Base-by-base conservation (phyloP, 352 stramenopile species). In the Globisporangium sylvaticum region DNA sequence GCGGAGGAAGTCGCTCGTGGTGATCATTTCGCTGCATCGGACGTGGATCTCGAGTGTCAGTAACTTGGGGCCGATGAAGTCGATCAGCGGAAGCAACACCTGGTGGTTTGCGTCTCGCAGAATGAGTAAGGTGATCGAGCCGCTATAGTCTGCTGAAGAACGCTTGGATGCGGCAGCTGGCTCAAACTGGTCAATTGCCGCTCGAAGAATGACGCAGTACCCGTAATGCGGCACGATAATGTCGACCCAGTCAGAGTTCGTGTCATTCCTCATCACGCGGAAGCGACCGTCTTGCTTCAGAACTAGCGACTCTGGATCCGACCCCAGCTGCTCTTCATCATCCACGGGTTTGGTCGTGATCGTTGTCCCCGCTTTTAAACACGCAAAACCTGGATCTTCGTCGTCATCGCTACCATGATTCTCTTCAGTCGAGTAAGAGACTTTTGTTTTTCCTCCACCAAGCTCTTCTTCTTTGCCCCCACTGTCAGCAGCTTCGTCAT, bases 211-310 rank as follows among this genome's bases (percentile, higher is more conserved):
- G 57, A 29, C 14, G 22, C 57, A 62, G 57, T 62, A 44, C 1
- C 34, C 57, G 22, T 34, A 50, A 27, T 44, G 46, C 1, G 57
- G 34, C 1, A 62, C 57, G 22, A 62, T 44, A 7, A 62, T 25
- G 57, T 62, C 57, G 10, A 62, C 57, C n/a, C n/a, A 62, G 12
- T 12, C n/a, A n/a, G 2, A 15, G 2, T 4, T 25, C 6, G 4
- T 27, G 34, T 53, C 22, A 37, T 63, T n/a, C n/a, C 34, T 39
- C 57, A 63, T 53, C 37, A 63, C 37, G 1, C 37, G 37, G 18
- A 63, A 63, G 22, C 34, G 57, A 3, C 57, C 57, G 37, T 32
- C 22, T 37, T 53, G 57, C 12, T 62, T 63, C n/a, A 63, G 57
- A n/a, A 5, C 8, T 5, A 54, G 24, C n/a, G 46, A 5, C 34